phyloP scores from a whole-genome alignment of 139 green algal species.

The Auxenochlorella protothecoides region DNA sequence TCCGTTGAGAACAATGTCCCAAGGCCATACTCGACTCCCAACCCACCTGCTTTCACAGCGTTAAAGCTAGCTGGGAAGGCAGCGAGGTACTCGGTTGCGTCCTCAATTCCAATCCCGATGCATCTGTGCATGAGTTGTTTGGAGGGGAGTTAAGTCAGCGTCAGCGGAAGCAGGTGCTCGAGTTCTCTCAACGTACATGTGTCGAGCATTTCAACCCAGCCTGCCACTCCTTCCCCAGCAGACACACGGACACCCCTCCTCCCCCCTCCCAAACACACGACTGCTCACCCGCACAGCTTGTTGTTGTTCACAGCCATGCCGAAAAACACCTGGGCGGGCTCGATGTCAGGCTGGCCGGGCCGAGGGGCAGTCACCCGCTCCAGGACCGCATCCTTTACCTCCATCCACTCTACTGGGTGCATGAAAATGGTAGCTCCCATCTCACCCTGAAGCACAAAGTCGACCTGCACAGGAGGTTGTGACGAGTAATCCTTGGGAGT shows the following conservation, averaged over 20 bases:
- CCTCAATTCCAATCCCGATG: slow-evolving; percentile 13
- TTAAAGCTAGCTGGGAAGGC: slow-evolving; percentile 7
- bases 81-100: slow-evolving; percentile 8
- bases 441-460: slow-evolving; percentile 5
- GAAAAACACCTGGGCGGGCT: slow-evolving; percentile 8
- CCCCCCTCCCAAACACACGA: no score
- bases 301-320: slow-evolving; percentile 26
- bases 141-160: no score
- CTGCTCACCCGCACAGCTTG: slow-evolving; percentile 20
- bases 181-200: no score
- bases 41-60: slow-evolving; percentile 1
- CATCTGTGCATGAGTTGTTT: background rate
- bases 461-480: background rate
- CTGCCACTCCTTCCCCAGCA: no score
- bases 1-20: no score
- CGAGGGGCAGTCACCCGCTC: background rate
- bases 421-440: slow-evolving; percentile 21
- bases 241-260: no score
- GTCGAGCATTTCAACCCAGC: no score
- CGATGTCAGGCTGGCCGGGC: background rate
- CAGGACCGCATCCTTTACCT: background rate
- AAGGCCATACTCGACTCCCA: no score
- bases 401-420: slow-evolving; percentile 7
- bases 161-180: no score
- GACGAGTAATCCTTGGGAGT: no score